Conservation (phyloP, 108 stramenopile genomes). For the Cyclotella baltica region DNA sequence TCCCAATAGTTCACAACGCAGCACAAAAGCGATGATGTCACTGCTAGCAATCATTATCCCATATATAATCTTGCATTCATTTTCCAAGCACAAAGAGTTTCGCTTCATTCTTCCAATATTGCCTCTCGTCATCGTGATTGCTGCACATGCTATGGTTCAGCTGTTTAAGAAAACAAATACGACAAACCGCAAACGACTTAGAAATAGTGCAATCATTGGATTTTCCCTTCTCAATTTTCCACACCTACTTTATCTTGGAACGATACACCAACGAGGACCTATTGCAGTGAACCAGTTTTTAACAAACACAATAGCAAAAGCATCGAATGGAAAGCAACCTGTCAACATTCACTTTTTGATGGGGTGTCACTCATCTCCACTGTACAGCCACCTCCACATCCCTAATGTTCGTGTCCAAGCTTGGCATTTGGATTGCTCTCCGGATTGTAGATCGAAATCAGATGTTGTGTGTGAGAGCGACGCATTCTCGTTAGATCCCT, state of each 20-base stretch:
- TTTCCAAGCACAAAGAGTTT: slow-evolving; percentile 94
- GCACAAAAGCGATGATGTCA: slow-evolving; percentile 35
- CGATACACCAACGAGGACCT: slow-evolving; percentile 79
- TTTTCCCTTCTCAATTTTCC: slow-evolving; percentile 60
- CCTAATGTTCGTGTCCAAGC: slow-evolving; percentile 49
- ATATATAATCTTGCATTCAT: slow-evolving; percentile 80
- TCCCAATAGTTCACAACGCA: background rate
- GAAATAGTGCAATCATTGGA: slow-evolving; percentile 25
- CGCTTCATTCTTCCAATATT: slow-evolving; percentile 93
- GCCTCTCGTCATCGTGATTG: slow-evolving; percentile 81
- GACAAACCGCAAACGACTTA: background rate
- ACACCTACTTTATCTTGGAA: slow-evolving; percentile 67
- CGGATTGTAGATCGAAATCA: slow-evolving; percentile 66
- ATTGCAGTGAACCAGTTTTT: slow-evolving; percentile 69
- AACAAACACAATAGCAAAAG: slow-evolving; percentile 43
- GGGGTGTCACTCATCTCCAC: slow-evolving; percentile 87
- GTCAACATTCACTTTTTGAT: slow-evolving; percentile 63
- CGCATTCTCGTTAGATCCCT: slow-evolving; percentile 68
- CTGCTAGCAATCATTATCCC: slow-evolving; percentile 62
- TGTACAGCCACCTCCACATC: slow-evolving; percentile 80
- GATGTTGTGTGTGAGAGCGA: slow-evolving; percentile 76
- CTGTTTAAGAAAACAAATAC: background rate
- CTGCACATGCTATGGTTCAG: slow-evolving; percentile 55
- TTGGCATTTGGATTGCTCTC: slow-evolving; percentile 84
- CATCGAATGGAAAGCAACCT: slow-evolving; percentile 3